Evolutionary conservation across 305 asterid genomes (phyloP), one percentile per base, ranked within the genome.

Genomic region (Ajuga reptans): DNA sequence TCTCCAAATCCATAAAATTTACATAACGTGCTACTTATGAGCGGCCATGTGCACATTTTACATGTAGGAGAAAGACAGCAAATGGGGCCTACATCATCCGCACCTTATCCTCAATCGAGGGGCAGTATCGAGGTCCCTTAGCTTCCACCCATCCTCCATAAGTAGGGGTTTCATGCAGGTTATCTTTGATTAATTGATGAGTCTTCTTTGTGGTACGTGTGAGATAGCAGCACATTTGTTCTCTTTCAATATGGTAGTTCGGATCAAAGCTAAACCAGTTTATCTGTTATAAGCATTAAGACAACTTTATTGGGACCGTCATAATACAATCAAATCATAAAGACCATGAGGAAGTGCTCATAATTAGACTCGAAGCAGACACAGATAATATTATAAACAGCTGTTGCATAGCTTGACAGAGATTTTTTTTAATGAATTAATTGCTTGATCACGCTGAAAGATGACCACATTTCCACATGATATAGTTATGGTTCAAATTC

Each of bases 71-170:
- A 46, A 64, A 58, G 52, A 9, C 33, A 72, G 27, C 11, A 62
- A 51, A 33, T 52, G 71, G 15, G 15, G 27, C 51, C 46, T 49
- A 50, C 46, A 50, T 71, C 70, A 33, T 47, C 62, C 77, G 8
- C 74, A 93, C 99, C 95, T 93, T 93, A 72, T 93, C 99, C 83
- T 93, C 99, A 67, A 93, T 93, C 71, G 99, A 86, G 71, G 99
- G 99, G 91, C 99, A 93, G 85, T 93, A 93, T 77, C 99, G 90
- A 78, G 99, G 99, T 67, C 99, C 99, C 87, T 89, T 93, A 50
- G 99, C 95, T 79, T 87, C 96, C 71, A 93, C 97, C 99, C 99
- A 93, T 69, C 99, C 99, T 77, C 99, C 97, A 84, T 93, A 93
- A 54, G 99, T 89, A 37, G 99, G 99, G 73, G 97, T 91, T 78